Conservation (phyloP, 1,284 basidiomycete genomes). For the Trichosporon sp. region DNA sequence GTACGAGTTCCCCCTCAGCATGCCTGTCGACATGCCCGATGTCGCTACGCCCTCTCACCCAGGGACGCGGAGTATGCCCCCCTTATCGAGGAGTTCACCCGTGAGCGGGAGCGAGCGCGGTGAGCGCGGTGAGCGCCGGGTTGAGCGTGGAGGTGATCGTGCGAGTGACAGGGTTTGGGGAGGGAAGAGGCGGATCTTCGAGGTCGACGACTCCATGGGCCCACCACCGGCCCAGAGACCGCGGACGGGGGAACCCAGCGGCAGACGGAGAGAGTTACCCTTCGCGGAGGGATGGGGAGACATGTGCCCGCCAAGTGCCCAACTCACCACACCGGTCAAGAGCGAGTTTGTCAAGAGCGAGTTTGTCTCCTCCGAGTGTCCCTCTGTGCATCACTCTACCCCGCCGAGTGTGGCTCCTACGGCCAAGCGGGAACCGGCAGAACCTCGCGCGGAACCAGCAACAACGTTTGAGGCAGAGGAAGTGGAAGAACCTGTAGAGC, state of each 20-base stretch:
- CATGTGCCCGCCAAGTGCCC: background rate
- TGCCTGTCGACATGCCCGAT: background rate
- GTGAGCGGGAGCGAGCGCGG: background rate
- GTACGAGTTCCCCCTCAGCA: slow-evolving; percentile 15
- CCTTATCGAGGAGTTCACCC: background rate
- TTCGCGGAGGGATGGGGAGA: background rate
- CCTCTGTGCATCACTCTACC: background rate
- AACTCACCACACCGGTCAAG: background rate
- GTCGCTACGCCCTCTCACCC: background rate
- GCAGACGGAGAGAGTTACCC: background rate
- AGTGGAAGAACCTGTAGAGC: background rate
- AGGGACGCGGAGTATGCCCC: background rate
- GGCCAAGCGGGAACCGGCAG: background rate
- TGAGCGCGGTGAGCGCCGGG: too few relatives aligned
- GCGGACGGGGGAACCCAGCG: background rate
- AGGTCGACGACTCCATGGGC: background rate
- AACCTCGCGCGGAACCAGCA: background rate
- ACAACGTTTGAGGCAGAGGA: too few relatives aligned
- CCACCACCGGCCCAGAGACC: background rate
- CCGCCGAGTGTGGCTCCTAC: background rate
- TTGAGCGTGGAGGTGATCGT: too few relatives aligned
- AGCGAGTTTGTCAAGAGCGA: background rate
- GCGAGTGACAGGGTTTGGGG: too few relatives aligned
- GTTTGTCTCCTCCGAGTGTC: background rate
- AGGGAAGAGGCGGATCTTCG: background rate